Conservation (phyloP, 1,139 yeast species). For the Debaryomyces udenii region DNA sequence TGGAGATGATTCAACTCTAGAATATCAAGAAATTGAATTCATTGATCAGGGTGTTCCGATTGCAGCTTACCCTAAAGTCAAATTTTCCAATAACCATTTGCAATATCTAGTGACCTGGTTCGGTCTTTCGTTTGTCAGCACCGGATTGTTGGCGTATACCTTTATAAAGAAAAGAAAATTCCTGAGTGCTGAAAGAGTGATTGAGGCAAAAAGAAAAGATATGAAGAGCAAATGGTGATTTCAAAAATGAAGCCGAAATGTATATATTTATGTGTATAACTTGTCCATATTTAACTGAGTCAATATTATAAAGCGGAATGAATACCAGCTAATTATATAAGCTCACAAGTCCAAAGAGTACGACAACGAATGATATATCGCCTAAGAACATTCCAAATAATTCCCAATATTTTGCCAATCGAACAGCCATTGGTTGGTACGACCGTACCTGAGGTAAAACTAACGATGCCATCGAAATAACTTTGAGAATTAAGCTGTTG, state of each 20-base stretch:
- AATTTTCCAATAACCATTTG: slow-evolving; percentile 83
- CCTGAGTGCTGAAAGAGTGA: slow-evolving; percentile 42
- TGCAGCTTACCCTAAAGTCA: slow-evolving; percentile 79
- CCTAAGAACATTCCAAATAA: slow-evolving; percentile 40
- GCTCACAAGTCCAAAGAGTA: slow-evolving; percentile 45
- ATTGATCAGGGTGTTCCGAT: slow-evolving; percentile 85
- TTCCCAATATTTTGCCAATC: slow-evolving; percentile 42
- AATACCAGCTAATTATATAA: slow-evolving; percentile 13
- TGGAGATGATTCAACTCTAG: slow-evolving; percentile 36
- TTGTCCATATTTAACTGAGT: neutral
- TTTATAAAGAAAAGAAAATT: slow-evolving; percentile 35
- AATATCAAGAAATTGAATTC: slow-evolving; percentile 53
- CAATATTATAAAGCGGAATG: slow-evolving; percentile 11
- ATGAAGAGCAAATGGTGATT: slow-evolving; percentile 31
- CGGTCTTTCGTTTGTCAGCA: slow-evolving; percentile 73
- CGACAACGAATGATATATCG: slow-evolving; percentile 42
- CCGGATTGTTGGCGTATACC: slow-evolving; percentile 56
- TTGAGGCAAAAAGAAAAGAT: slow-evolving; percentile 45
- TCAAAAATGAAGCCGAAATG: slow-evolving; percentile 1
- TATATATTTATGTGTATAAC: slow-evolving; percentile 5
- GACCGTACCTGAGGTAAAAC: slow-evolving; percentile 39
- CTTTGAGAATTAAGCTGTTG: slow-evolving; percentile 33
- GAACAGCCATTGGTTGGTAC: slow-evolving; percentile 33
- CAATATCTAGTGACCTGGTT: slow-evolving; percentile 96
- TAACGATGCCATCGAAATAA: slow-evolving; percentile 36